Percentiles rank a stretch among this genome's conserved stretches.
phyloP scores from a whole-genome alignment of 345 rosid genomes.

The Cardamine occulta region DNA sequence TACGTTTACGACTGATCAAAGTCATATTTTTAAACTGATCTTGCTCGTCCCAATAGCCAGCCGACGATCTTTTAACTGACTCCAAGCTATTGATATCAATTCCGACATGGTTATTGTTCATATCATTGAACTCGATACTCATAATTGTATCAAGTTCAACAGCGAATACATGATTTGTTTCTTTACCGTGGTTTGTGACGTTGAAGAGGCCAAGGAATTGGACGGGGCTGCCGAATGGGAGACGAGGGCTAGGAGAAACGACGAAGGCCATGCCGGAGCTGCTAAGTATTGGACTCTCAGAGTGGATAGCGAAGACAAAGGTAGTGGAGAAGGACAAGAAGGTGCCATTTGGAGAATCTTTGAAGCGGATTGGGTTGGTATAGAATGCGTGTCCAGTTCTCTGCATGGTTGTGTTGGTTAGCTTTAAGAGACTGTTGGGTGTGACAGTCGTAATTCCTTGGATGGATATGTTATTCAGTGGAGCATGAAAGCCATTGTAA shows the following conservation, averaged over 20 bases:
- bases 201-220: slow-evolving; percentile 53
- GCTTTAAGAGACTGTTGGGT: slow-evolving; percentile 52
- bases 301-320: slow-evolving; percentile 55
- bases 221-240: slow-evolving; percentile 29
- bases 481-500: slow-evolving; percentile 29
- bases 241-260: slow-evolving; percentile 44
- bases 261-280: slow-evolving; percentile 45
- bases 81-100: slow-evolving; percentile 48
- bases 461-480: slow-evolving; percentile 45
- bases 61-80: slow-evolving; percentile 35
- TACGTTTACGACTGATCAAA: slow-evolving; percentile 50
- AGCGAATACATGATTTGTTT: slow-evolving; percentile 49
- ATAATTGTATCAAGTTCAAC: slow-evolving; percentile 55
- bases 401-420: slow-evolving; percentile 42
- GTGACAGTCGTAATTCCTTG: slow-evolving; percentile 54
- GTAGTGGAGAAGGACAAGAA: slow-evolving; percentile 59
- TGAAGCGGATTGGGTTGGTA: slow-evolving; percentile 57
- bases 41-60: slow-evolving; percentile 38
- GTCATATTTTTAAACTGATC: slow-evolving; percentile 44
- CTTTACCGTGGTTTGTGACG: slow-evolving; percentile 31
- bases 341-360: slow-evolving; percentile 44
- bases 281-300: background rate
- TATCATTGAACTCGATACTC: slow-evolving; percentile 29
- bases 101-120: slow-evolving; percentile 51
- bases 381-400: slow-evolving; percentile 66